phyloP scores from a whole-genome alignment of 345 rosid species.

The Lenwebbia sp. region DNA sequence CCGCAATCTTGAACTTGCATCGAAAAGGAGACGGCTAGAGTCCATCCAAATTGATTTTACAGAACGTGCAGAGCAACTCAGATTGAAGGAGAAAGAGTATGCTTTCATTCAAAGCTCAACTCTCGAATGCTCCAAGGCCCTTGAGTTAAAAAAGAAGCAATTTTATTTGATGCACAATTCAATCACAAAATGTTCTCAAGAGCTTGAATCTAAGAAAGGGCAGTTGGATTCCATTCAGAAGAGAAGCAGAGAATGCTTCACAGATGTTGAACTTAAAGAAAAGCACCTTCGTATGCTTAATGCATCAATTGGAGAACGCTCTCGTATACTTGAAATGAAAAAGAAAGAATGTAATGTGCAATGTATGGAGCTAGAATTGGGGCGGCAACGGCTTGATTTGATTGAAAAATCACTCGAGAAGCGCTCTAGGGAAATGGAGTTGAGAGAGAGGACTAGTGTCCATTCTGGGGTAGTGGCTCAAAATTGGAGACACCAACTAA shows the following conservation, averaged over 20 bases:
- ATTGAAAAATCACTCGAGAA: neutral
- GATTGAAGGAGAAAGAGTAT: too few species aligned
- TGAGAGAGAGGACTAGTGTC: neutral
- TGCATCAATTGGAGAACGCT: neutral
- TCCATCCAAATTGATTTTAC: too few species aligned
- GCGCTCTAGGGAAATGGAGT: constrained; percentile 1
- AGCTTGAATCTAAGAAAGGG: constrained; percentile 4
- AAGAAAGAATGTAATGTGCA: neutral
- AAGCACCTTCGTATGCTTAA: constrained; percentile 5
- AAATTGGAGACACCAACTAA: neutral
- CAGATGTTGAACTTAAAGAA: constrained; percentile 7
- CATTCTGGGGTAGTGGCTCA: too few species aligned
- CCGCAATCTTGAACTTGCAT: neutral
- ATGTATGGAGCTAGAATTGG: too few species aligned
- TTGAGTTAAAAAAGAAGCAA: constrained; percentile 8
- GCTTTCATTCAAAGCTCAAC: neutral
- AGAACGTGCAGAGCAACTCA: too few species aligned
- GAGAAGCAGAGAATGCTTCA: neutral
- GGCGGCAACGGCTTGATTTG: too few species aligned
- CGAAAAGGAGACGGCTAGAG: neutral
- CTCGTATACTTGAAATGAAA: neutral
- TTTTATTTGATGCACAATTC: constrained; percentile 6
- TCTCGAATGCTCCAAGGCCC: neutral
- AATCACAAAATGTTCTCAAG: neutral
- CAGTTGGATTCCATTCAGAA: constrained; percentile 3